These are phyloP conservation scores for Acanthamoeba royreba DNA, from an alignment of 208 protist genomes.

Conservation along the genomic window DNA sequence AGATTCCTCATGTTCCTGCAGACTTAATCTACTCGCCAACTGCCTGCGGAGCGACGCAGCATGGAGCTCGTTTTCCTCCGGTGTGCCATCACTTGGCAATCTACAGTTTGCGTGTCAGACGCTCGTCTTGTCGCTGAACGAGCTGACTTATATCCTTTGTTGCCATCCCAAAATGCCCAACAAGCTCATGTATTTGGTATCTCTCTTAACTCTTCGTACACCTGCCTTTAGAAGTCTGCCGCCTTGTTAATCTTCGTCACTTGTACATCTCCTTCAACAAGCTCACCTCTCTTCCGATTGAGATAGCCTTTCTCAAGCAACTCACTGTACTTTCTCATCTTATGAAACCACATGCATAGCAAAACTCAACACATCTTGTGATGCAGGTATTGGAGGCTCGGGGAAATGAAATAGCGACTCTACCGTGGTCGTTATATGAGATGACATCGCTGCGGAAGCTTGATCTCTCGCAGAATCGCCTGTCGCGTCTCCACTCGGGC, in stretches of 20 bases:
- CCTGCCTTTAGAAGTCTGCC: neutral
- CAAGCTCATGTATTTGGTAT: too few relatives aligned
- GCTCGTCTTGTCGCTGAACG: neutral
- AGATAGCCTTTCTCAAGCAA: neutral
- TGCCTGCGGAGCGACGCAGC: neutral
- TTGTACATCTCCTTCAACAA: neutral
- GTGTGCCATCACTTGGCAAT: neutral
- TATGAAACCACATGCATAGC: neutral
- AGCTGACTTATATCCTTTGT: too few relatives aligned
- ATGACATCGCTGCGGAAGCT: neutral
- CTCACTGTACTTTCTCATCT: neutral
- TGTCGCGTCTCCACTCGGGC: neutral
- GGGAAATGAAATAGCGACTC: neutral
- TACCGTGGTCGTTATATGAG: neutral
- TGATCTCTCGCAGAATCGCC: neutral
- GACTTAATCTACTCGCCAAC: neutral
- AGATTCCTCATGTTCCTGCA: neutral
- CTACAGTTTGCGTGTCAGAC: neutral
- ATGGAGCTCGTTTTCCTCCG: neutral
- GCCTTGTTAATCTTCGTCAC: neutral
- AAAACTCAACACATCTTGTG: too few relatives aligned
- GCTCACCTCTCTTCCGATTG: neutral
- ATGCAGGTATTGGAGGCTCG: neutral
- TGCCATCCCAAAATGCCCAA: too few relatives aligned
- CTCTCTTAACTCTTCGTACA: too few relatives aligned